phyloP scores from a whole-genome alignment of 2,329 filamentous ascomycete species.

The Didymellaceae sp. region DNA sequence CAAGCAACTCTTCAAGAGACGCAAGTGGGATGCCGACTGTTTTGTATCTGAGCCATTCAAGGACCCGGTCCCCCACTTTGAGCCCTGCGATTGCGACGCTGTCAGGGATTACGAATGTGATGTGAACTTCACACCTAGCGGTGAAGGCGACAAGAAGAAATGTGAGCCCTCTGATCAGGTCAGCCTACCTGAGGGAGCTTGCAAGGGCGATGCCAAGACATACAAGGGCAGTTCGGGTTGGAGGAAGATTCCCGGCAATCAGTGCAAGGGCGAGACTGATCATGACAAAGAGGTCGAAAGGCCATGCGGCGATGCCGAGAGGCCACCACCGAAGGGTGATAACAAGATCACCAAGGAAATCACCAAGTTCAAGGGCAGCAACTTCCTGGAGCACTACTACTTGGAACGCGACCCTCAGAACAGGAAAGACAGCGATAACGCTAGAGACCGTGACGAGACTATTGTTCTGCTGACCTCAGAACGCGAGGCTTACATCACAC shows the following conservation, averaged over 20 bases:
- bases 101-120: constrained; percentile 90
- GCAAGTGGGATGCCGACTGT: constrained; percentile 87
- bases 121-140: constrained; percentile 75
- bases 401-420: constrained; percentile 71
- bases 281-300: constrained; percentile 66
- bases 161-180: constrained; percentile 72
- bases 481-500: constrained; percentile 73
- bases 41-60: constrained; percentile 88
- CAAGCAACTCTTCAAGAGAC: constrained; percentile 82
- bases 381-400: constrained; percentile 70
- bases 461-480: constrained; percentile 66
- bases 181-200: constrained; percentile 72
- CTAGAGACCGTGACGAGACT: constrained; percentile 71
- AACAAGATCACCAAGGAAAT: constrained; percentile 69
- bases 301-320: constrained; percentile 69
- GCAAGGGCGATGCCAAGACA: constrained; percentile 72
- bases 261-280: constrained; percentile 53
- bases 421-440: constrained; percentile 79
- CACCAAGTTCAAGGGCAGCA: constrained; percentile 67
- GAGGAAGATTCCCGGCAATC: constrained; percentile 77
- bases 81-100: constrained; percentile 80
- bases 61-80: constrained; percentile 72
- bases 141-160: constrained; percentile 61
- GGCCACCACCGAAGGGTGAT: constrained; percentile 66
- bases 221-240: constrained; percentile 90